phyloP scores from a whole-genome alignment of 106 monocot genomes.

The Gastrodia elata region DNA sequence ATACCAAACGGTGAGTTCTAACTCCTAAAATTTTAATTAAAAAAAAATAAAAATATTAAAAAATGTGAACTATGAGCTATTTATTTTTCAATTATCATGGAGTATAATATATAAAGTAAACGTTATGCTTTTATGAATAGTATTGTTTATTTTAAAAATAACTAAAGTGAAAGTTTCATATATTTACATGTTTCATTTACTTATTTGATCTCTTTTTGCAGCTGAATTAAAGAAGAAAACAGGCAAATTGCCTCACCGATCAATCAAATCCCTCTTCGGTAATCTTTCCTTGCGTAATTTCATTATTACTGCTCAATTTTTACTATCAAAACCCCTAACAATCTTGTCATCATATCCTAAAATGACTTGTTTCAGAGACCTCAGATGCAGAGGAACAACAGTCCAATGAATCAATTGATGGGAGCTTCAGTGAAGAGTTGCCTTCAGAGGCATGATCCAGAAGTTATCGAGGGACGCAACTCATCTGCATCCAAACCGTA shows the following conservation, averaged over 20 bases:
- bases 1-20: no score
- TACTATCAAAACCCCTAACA: not conserved
- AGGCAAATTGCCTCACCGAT: constrained; percentile 3
- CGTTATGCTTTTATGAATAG: no score
- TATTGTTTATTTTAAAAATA: no score
- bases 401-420: constrained; percentile 5
- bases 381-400: constrained; percentile 18
- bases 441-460: constrained; percentile 14
- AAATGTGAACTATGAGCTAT: no score
- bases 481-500: not conserved
- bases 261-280: constrained; percentile 23
- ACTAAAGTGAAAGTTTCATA: no score
- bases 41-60: no score
- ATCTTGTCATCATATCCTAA: not conserved
- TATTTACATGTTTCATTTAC: not conserved
- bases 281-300: constrained; percentile 4
- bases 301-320: no score
- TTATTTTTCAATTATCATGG: no score
- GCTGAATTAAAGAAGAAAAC: constrained; percentile 22
- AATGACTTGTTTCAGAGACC: constrained; percentile 4
- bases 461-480: not conserved
- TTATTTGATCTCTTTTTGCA: constrained; percentile 5
- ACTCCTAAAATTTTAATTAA: no score
- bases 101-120: no score
- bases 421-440: not conserved